Conservation (phyloP, 1,284 basidiomycete genomes). For the Flammula alnicola region DNA sequence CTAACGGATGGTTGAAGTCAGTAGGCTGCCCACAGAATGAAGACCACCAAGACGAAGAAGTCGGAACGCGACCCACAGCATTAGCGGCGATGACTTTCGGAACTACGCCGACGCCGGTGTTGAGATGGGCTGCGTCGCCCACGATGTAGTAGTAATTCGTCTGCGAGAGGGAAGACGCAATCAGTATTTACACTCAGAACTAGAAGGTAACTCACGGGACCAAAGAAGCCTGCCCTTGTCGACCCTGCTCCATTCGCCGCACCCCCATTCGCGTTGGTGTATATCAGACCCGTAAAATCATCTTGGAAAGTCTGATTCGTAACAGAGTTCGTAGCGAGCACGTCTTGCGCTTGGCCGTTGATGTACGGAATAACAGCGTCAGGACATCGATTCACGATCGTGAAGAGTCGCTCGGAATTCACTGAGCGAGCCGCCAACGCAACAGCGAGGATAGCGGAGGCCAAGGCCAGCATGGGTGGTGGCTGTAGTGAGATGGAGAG, state of each 20-base stretch:
- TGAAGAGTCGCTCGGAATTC: slow-evolving; percentile 5
- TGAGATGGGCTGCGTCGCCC: slow-evolving; percentile 29
- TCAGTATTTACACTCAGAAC: neutral
- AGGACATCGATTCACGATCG: slow-evolving; percentile 32
- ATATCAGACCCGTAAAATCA: slow-evolving; percentile 27
- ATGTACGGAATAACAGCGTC: slow-evolving; percentile 30
- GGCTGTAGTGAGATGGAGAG: no score
- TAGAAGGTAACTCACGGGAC: slow-evolving; percentile 20
- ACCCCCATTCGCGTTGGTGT: slow-evolving; percentile 27
- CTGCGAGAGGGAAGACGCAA: no score
- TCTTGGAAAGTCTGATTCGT: slow-evolving; percentile 21
- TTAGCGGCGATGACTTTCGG: slow-evolving; percentile 16
- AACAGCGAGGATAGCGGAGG: no score
- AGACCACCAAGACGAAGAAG: no score
- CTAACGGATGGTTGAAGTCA: slow-evolving; percentile 17
- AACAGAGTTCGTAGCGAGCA: slow-evolving; percentile 16
- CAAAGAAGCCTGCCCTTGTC: slow-evolving; percentile 28
- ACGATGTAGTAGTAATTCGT: slow-evolving; percentile 34
- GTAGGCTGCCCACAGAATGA: no score
- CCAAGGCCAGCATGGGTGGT: no score
- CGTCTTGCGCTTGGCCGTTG: slow-evolving; percentile 29
- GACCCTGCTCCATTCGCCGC: slow-evolving; percentile 24
- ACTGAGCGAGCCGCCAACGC: no score
- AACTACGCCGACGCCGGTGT: slow-evolving; percentile 29
- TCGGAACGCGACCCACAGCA: no score